phyloP scores from a whole-genome alignment of 305 asterid species.

The Coffea humblotiana region DNA sequence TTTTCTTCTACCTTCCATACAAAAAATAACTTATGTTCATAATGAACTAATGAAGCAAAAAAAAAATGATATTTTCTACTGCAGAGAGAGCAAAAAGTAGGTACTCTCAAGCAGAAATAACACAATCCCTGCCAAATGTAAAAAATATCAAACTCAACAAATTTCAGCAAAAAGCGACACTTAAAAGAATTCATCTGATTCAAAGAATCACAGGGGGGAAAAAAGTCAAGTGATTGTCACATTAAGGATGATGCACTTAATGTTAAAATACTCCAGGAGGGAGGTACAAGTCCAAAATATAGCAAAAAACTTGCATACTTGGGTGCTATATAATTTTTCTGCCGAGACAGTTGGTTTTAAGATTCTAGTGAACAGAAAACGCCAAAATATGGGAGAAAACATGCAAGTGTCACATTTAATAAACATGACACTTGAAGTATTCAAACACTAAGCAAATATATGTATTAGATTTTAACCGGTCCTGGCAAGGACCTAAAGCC shows the following conservation, averaged over 20 bases:
- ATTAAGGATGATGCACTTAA: not conserved
- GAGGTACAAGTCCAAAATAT: not conserved
- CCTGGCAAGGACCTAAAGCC: not conserved
- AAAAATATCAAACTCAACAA: not conserved
- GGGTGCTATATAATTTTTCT: not conserved
- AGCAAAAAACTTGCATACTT: not conserved
- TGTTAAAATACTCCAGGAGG: not conserved
- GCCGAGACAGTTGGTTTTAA: not conserved
- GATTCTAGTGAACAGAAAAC: not conserved
- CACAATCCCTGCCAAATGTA: not conserved
- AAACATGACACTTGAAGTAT: not conserved
- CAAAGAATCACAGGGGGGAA: not conserved
- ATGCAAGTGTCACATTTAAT: not conserved
- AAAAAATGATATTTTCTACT: not conserved
- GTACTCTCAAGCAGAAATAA: not conserved
- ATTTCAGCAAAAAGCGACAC: not conserved
- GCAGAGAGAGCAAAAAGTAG: not conserved
- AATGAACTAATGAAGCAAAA: constrained; percentile 12
- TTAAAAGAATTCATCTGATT: not conserved
- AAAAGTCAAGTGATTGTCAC: not conserved
- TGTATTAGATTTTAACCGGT: not conserved
- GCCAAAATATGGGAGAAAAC: not conserved
- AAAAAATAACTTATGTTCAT: constrained; percentile 12
- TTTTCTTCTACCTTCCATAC: constrained; percentile 61
- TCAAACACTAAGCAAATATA: not conserved